Base-by-base conservation (phyloP, 2,329 filamentous ascomycete genomes). In the Claviceps paspali region DNA sequence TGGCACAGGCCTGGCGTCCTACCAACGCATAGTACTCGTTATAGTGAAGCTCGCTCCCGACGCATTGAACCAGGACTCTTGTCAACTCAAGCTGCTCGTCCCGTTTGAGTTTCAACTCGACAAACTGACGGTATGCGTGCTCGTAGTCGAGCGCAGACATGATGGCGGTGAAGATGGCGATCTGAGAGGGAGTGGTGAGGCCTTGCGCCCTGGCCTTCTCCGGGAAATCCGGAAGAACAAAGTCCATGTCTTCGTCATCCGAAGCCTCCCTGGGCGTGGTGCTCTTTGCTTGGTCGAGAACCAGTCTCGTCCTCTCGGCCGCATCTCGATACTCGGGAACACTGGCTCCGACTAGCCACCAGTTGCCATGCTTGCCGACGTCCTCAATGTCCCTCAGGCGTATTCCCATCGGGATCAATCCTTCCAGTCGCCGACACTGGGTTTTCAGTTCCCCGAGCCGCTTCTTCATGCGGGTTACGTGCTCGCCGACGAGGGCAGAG, bases 261-360 rank as follows among this genome's bases (percentile, higher is more conserved):
- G 41, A 67, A 30, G 43, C 42, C 22, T 50, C 46, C 17, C 43
- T 39, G 9, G 31, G 40, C 15, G 39, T 39, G 14, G 48, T 47
- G n/a, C n/a, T n/a, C 26, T 47, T 48, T 28, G n/a, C 34, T 29
- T 15, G 43, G 36, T 12, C 45, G 41, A 31, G 48, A 38, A 31
- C 47, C 36, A 23, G 45, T 47, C 5, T 47, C 41, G 27, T 36
- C 34, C 34, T 42, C 27, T 40, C 38, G 3, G 32, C 18, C 10
- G 21, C 22, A 27, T 41, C 31, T 15, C 23, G 29, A 35, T 54
- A 59, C 15, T 42, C 72, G 4, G 69, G 63, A 74, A 88, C 95
- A 56, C 86, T 94, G n/a, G 91, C 88, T 36, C 91, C 91, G 5
- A 96, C 83, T 15, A 96, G 73, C 91, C 91, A 98, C 91, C 91